Conservation (phyloP, 1,139 yeast species). For the Candida neerlandica region DNA sequence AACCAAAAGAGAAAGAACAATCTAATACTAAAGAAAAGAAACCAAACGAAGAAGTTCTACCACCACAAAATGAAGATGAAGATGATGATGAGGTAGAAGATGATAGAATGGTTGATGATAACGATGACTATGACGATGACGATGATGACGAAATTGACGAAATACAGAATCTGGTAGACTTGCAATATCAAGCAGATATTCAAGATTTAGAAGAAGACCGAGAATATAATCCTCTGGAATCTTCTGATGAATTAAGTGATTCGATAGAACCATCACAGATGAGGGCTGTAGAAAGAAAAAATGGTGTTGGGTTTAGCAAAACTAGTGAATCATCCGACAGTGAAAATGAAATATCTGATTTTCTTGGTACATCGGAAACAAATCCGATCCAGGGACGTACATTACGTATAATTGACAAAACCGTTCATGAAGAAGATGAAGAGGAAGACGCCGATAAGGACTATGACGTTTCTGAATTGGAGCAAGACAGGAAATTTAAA, state of each 20-base stretch:
- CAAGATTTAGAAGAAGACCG: neutral
- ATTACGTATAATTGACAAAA: slow-evolving; percentile 3
- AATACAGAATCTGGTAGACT: neutral
- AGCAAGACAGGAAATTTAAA: slow-evolving; percentile 23
- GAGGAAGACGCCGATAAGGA: slow-evolving; percentile 11
- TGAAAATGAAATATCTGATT: neutral
- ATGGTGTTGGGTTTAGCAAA: neutral
- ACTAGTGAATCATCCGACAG: neutral
- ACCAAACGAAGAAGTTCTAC: too few species aligned
- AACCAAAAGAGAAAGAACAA: too few species aligned
- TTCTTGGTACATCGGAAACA: neutral
- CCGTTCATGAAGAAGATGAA: neutral
- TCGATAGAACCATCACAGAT: neutral
- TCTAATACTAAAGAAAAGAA: too few species aligned
- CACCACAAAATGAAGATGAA: neutral
- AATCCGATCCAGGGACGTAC: slow-evolving; percentile 4
- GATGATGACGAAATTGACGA: slow-evolving; percentile 1
- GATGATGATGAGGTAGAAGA: neutral
- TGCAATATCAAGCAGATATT: neutral
- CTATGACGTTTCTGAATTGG: slow-evolving; percentile 31
- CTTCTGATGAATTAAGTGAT: neutral
- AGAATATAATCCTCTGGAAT: neutral
- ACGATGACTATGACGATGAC: neutral
- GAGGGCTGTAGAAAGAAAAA: neutral
- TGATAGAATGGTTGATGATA: neutral